Base-by-base conservation (phyloP, 2,329 filamentous ascomycete species). In the Fusarium sarcochroum region DNA sequence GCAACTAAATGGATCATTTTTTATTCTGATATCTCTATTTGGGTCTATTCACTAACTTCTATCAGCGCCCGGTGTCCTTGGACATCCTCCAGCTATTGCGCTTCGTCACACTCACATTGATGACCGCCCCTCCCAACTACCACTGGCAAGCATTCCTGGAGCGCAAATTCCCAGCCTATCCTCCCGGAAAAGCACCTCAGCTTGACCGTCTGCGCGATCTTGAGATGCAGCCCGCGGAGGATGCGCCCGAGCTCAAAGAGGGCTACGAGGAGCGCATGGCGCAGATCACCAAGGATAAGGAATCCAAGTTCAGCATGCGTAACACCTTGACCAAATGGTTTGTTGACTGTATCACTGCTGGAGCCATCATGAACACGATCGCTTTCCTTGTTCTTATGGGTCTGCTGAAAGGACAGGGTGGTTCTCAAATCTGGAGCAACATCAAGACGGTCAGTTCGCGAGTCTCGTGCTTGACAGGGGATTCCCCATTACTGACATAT, bases 121-220 rank as follows among this genome's bases (percentile, higher is more conserved):
- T 89, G 41, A 84, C 84, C 6, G 82, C 86, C 2, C 87, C 87
- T 8, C 83, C 87, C 50, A 88, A 87, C 66, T 88, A 86, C 70
- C 76, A 85, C 56, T 89, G 87, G 87, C 86, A 89, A 69, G 81
- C 84, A 55, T 81, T 81, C 30, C 81, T 89, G 30, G 86, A 89
- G 75, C 78, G 80, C 21, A 80, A 75, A 11, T 87, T 87, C 56
- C 86, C 87, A 1, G 85, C 84, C 1, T 81, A 82, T 66, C 76
- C 71, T 13, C n/a, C 63, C 0, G 30, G 38, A 5, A 11, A 46
- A 32, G 53, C 27, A 4, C 63, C 52, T 21, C 49, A 48, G 7
- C 46, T 59, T 8, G 69, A 65, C 30, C 74, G 46, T 10, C 35
- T 69, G 3, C 55, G 48, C 2, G 75, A 78, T 25, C 58, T 76